Evolutionary conservation across 2,329 filamentous ascomycete genomes (phyloP), one percentile per base, ranked within the genome.

Genomic region (Curvularia eragrostidis): DNA sequence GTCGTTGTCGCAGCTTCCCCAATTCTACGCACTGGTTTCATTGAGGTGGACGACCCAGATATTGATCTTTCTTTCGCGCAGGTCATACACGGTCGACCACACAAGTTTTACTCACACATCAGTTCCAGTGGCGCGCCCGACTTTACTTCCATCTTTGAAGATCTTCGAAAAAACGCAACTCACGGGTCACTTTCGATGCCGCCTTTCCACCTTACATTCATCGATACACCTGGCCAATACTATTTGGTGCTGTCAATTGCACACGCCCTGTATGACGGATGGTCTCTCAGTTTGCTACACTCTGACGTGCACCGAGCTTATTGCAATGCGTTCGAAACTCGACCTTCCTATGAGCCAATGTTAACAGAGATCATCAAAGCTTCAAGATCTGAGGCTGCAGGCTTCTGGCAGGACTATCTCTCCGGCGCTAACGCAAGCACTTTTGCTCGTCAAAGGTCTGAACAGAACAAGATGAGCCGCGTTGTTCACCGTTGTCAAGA

Each of bases 251-350:
- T 97, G 1, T 93, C 91, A 0, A 87, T 97, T 38, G 85, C 93
- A 0, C 93, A 97, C 75, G 91, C 93, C 1, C 81, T 97, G 19
- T 97, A 97, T 64, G 93, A 97, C 70, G 93, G 93, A 0, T 93
- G 89, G 85, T 96, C 93, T 2, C 83, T 97, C 12, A 81, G 82
- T 3, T 78, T 96, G 15, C 76, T 97, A 1, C 91, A 95, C 66
- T 80, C 83, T 42, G 87, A 95, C 67, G 83, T 97, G 0, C 75
- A 82, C 15, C 79, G 76, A n/a, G 86, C 88, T 1, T 96, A 96
- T 61, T 47, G 79, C 4, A 79, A 79, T 4, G 61, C 72, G 0
- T 72, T 79, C 10, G 62, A 66, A 2, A 36, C 73, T 1, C 81
- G 87, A 4, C 79, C 82, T 9, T 72, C 79, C 0, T 84, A 86